Evolutionary conservation across 768 basidiomycete genomes (phyloP).

Genomic region (Roridomyces roridus): DNA sequence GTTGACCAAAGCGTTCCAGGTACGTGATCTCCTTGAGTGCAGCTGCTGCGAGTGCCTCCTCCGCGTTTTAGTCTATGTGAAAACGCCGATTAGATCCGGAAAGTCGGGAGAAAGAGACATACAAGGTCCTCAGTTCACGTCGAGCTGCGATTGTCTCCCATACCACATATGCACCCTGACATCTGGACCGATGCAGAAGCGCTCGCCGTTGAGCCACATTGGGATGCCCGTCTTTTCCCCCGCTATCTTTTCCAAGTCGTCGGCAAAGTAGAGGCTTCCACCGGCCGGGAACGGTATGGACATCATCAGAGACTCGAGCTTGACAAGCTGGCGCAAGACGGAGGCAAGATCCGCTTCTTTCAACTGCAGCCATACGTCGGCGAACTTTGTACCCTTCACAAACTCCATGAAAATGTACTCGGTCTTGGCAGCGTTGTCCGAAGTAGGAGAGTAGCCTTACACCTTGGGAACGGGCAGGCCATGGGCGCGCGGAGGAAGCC

Average conservation of each 20-base stretch:
- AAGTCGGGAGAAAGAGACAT: slow-evolving; percentile 38
- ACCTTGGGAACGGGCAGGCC: slow-evolving; percentile 47
- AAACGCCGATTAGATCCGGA: slow-evolving; percentile 37
- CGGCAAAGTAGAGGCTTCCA: slow-evolving; percentile 53
- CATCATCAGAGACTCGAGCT: slow-evolving; percentile 56
- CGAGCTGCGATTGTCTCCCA: slow-evolving; percentile 54
- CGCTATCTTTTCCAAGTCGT: slow-evolving; percentile 49
- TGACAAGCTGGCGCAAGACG: slow-evolving; percentile 48
- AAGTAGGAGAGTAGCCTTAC: slow-evolving; percentile 45
- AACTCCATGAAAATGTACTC: slow-evolving; percentile 55
- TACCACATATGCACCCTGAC: slow-evolving; percentile 48
- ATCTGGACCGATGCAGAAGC: slow-evolving; percentile 54
- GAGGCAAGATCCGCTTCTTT: slow-evolving; percentile 45
- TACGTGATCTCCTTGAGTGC: slow-evolving; percentile 57
- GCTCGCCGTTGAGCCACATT: slow-evolving; percentile 39
- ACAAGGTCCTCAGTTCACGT: slow-evolving; percentile 59
- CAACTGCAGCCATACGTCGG: slow-evolving; percentile 46
- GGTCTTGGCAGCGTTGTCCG: slow-evolving; percentile 45
- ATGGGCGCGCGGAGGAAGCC: slow-evolving; percentile 40
- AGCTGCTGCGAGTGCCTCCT: slow-evolving; percentile 46
- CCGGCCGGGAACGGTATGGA: slow-evolving; percentile 52
- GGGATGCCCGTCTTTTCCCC: slow-evolving; percentile 38
- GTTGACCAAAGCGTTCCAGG: slow-evolving; percentile 52
- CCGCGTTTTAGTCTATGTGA: slow-evolving; percentile 45
- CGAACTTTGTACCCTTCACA: slow-evolving; percentile 43